Conservation (phyloP, 164 flowering plant genomes). For the Aristolochia contorta region DNA sequence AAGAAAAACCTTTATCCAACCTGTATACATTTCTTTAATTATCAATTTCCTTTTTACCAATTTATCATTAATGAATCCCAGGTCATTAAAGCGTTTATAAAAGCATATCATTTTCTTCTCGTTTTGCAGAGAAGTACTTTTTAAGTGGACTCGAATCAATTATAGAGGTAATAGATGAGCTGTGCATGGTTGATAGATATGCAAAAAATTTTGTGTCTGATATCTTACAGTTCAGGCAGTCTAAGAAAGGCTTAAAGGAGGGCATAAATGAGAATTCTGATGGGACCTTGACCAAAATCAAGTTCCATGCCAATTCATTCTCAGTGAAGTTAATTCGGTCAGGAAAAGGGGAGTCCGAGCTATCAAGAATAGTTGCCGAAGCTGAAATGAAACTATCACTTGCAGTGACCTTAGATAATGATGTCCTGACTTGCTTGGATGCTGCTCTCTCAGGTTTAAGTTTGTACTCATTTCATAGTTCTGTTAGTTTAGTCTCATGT, state of each 20-base stretch:
- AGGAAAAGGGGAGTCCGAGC: slow-evolving; percentile 12
- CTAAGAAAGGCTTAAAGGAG: slow-evolving; percentile 23
- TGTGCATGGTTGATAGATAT: slow-evolving; percentile 37
- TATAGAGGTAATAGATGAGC: slow-evolving; percentile 30
- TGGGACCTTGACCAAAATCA: slow-evolving; percentile 25
- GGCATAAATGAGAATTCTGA: slow-evolving; percentile 18
- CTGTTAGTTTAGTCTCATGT: slow-evolving; percentile 32
- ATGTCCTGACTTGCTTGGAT: slow-evolving; percentile 26
- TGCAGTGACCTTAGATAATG: slow-evolving; percentile 43
- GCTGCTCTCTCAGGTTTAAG: slow-evolving; percentile 29
- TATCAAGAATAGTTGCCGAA: slow-evolving; percentile 31
- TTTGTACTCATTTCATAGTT: slow-evolving; percentile 34
- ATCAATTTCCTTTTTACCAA: background rate
- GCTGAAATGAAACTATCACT: slow-evolving; percentile 41
- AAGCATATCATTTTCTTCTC: background rate
- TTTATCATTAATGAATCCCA: background rate
- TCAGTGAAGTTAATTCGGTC: slow-evolving; percentile 22
- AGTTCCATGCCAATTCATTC: slow-evolving; percentile 30
- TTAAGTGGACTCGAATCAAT: slow-evolving; percentile 46
- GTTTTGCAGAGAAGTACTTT: slow-evolving; percentile 32
- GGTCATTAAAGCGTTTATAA: background rate
- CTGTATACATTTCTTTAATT: background rate
- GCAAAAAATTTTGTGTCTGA: slow-evolving; percentile 48
- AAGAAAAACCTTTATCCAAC: background rate
- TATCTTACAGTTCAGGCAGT: slow-evolving; percentile 48